Evolutionary conservation across 2,329 filamentous ascomycete species (phyloP), one percentile per base, ranked within the genome.

Genomic region (Ophiocordyceps australis): DNA sequence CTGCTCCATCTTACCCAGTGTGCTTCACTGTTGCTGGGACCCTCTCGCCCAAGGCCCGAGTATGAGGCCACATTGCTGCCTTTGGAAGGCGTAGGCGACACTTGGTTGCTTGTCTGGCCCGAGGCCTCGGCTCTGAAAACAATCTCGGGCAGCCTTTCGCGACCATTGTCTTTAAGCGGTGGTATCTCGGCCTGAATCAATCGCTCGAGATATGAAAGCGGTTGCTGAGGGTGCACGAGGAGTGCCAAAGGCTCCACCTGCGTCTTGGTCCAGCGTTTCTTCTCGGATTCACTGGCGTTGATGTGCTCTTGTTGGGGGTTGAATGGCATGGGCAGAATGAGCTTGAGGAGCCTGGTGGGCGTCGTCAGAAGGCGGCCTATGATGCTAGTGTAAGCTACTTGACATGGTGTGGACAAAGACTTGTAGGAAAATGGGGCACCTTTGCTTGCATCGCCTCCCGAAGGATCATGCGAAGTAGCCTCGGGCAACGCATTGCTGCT

Each of bases 141-240:
- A 2, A 93, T 65, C 19, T 62, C 65, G 0, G 82, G 81, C 2
- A 79, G 63, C 33, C 74, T 73, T 34, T 81, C 70, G n/a, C 55
- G 54, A 6, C 69, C 65, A 7, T 74, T 67, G 24, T 71, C 64
- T 1, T 64, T 56, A 2, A 86, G 57, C 0, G 69, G 67, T 0
- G 81, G 79, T 0, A 93, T 59, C 47, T 93, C 85, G 27, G 81
- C 77, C 43, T 93, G 85, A 24, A 94, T 85, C 4, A 94, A 57
- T 7, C 81, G 70, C 46, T 92, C 81, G 22, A 93, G 70, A 46
- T 93, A 92, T 7, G 81, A 92, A 4, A 94, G 62, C 0, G 85
- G 85, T 43, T 94, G 85, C 33, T 91, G 80, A 0, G 85, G 83
- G 38, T 93, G 85, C 0, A 93, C 65, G 3, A 93, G 67, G 0